Percentiles rank a stretch among this genome's conserved stretches.
phyloP scores from a whole-genome alignment of 306 rosid genomes.

The Pueraria montana region DNA sequence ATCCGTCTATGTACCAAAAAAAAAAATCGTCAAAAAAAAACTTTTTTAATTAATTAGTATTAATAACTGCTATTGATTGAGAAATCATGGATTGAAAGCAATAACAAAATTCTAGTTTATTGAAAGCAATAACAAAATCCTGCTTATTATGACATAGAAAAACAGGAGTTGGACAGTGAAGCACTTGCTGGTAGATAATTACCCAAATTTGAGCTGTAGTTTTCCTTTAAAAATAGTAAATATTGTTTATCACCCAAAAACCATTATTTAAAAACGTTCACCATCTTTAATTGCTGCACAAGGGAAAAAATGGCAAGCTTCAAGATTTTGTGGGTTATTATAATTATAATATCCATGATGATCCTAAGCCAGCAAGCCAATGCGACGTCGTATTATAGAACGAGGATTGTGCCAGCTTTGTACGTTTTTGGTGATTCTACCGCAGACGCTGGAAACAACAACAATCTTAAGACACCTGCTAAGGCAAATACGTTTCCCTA shows the following conservation, averaged over 20 bases:
- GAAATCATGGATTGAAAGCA: background rate
- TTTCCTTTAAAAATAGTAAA: background rate
- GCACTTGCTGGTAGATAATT: background rate
- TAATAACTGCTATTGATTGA: no score
- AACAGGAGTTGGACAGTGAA: background rate
- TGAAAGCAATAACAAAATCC: background rate
- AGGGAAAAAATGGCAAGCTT: background rate
- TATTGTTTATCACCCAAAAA: background rate
- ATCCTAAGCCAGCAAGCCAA: background rate
- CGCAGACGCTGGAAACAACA: background rate
- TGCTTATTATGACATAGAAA: background rate
- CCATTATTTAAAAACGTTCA: background rate
- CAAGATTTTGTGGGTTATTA: background rate
- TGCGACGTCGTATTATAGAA: background rate
- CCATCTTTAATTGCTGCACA: background rate
- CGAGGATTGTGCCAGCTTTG: background rate
- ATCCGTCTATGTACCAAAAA: no score
- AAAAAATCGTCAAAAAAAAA: no score
- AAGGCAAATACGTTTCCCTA: background rate
- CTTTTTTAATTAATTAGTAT: no score
- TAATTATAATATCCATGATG: background rate
- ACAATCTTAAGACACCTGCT: constrained; percentile 2
- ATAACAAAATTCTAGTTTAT: no score
- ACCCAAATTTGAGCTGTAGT: background rate
- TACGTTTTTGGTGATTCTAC: background rate